Percentiles rank a stretch among this genome's conserved stretches.
Evolutionary conservation across 2,329 filamentous ascomycete genomes (phyloP).

Genomic region (Diplodia scrobiculata): DNA sequence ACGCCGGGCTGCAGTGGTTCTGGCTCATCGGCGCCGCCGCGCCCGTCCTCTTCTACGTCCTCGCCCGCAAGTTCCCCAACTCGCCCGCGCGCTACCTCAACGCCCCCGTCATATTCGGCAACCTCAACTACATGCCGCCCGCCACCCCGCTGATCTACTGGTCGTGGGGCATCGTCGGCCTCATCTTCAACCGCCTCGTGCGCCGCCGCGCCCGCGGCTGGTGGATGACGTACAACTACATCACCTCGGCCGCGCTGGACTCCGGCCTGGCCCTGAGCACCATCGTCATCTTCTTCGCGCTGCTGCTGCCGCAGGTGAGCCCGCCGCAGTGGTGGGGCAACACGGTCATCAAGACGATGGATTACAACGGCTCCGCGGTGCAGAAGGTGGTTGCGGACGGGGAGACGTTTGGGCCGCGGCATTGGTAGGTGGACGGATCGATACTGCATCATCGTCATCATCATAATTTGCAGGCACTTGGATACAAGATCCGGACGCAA

Average conservation of each 20-base stretch:
- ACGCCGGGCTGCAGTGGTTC: conserved; percentile 62
- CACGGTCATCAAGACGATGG: conserved; percentile 32
- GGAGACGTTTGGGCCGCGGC: conserved; percentile 33
- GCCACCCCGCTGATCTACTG: conserved; percentile 37
- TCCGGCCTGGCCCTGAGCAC: conserved; percentile 36
- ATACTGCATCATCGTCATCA: no score
- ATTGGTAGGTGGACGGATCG: neutral
- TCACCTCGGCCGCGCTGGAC: conserved; percentile 37
- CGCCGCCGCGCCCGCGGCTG: conserved; percentile 34
- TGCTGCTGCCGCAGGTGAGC: conserved; percentile 34
- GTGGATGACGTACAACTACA: conserved; percentile 36
- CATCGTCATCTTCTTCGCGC: conserved; percentile 37
- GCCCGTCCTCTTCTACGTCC: conserved; percentile 57
- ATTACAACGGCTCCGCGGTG: conserved; percentile 32
- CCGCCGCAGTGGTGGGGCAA: conserved; percentile 36
- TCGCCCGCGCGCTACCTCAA: conserved; percentile 59
- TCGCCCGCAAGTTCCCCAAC: conserved; percentile 55
- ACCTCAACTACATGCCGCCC: conserved; percentile 61
- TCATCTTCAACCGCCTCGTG: conserved; percentile 36
- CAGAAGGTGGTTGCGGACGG: conserved; percentile 32
- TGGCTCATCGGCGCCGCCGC: conserved; percentile 60
- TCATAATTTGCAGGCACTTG: no score
- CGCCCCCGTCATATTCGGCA: conserved; percentile 65
- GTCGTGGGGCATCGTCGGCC: conserved; percentile 36
- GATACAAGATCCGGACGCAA: no score